Evolutionary conservation across 2,329 filamentous ascomycete genomes (phyloP).

Genomic region (Diaporthe sp.): DNA sequence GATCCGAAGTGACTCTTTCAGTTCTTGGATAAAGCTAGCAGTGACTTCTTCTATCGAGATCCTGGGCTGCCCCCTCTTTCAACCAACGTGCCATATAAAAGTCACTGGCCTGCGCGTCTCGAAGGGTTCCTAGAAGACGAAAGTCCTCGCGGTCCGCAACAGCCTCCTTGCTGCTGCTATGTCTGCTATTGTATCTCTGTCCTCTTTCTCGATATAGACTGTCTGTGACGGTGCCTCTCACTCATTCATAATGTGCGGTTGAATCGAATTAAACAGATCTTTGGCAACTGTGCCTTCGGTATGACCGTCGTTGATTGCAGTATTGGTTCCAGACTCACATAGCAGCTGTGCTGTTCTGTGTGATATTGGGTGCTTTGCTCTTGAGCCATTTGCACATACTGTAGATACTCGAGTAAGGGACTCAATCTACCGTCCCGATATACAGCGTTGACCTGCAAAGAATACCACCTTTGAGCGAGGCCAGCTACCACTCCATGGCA

Average conservation of each 20-base stretch:
- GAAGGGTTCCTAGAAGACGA: background rate
- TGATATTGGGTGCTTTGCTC: background rate
- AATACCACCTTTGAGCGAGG: background rate
- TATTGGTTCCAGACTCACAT: background rate
- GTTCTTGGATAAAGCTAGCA: background rate
- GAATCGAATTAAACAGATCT: background rate
- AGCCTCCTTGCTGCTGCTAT: background rate
- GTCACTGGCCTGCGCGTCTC: background rate
- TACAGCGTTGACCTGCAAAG: background rate
- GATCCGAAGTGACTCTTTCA: background rate
- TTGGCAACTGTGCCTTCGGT: background rate
- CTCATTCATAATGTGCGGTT: background rate
- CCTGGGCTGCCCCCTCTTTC: background rate
- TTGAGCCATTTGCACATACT: background rate
- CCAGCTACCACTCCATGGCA: background rate
- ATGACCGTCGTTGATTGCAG: background rate
- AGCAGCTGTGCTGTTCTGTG: background rate
- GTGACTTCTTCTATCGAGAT: background rate
- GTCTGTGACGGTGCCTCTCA: background rate
- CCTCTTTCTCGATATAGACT: background rate
- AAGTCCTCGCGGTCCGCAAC: too few species aligned
- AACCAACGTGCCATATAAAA: background rate
- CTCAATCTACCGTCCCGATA: too few species aligned
- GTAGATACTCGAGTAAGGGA: background rate
- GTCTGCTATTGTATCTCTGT: background rate